Evolutionary conservation across 2,329 filamentous ascomycete genomes (phyloP), one percentile per base, ranked within the genome.

Genomic region (Colletotrichum noveboracense): DNA sequence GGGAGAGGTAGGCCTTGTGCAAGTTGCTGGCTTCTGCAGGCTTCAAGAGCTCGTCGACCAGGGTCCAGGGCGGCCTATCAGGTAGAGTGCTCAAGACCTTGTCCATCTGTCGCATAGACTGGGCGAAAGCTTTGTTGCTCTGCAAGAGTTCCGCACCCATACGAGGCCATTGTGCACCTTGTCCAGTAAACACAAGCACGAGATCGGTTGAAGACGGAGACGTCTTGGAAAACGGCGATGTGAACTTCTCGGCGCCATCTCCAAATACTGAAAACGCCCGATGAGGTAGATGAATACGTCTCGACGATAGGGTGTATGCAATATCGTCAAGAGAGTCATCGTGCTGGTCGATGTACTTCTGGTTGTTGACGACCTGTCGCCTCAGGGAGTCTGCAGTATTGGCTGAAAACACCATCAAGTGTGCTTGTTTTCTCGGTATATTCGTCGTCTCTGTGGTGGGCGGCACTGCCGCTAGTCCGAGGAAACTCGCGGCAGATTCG

Each of bases 121-220:
- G 58, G 5, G 48, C 24, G 21, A 75, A 75, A 1, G 34, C 52
- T 8, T 48, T 30, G 48, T 71, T 56, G 18, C 32, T 73, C 6
- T 72, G 28, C 3, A 80, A 30, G 0, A 85, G 74, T 6, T 82
- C 77, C 0, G 38, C 66, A 0, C 80, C 79, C 82, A 85, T 84
- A 3, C 21, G 13, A 1, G 79, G 77, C 84, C 84, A 86, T 16
- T 85, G 83, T 0, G 83, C 82, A 1, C 84, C 84, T 26, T 86
- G 84, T 0, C 84, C 84, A 1, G 81, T 84, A 73, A 85, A 85
- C 2, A 84, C 77, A 13, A 82, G 76, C 12, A 78, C 71, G 1
- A 81, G 10, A 1, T 64, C 56, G 21, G 13, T 67, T 21, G 69
- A 12, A 1, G 10, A 36, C 12, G 18, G 38, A 28, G 62, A 16